Evolutionary conservation across 352 stramenopile species (phyloP).

Genomic region (Phytophthora tentaculata): DNA sequence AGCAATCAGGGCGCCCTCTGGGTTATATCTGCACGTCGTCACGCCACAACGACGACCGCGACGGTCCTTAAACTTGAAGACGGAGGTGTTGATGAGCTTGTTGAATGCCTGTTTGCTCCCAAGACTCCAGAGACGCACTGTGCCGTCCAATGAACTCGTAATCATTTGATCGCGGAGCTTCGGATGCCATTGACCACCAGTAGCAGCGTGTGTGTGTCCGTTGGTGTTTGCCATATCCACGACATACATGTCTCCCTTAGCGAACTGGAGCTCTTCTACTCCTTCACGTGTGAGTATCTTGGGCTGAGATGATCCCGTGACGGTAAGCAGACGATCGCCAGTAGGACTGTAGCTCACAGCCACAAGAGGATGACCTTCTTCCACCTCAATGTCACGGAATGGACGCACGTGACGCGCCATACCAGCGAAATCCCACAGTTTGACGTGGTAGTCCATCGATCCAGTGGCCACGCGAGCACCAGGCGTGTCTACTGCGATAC

Average conservation of each 20-base stretch:
- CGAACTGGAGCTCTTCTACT: slow-evolving; percentile 80
- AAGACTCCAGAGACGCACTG: slow-evolving; percentile 78
- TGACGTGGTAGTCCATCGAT: slow-evolving; percentile 86
- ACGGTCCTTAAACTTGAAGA: slow-evolving; percentile 87
- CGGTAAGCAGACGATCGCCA: slow-evolving; percentile 73
- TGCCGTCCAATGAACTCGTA: slow-evolving; percentile 82
- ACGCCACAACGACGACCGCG: slow-evolving; percentile 74
- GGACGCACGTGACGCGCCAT: slow-evolving; percentile 83
- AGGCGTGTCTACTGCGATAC: slow-evolving; percentile 72
- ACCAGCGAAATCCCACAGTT: slow-evolving; percentile 89
- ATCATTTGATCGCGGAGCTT: slow-evolving; percentile 75
- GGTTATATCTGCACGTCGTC: slow-evolving; percentile 74
- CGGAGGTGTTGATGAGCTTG: slow-evolving; percentile 83
- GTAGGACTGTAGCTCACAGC: slow-evolving; percentile 84
- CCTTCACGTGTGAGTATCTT: slow-evolving; percentile 83
- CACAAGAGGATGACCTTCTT: slow-evolving; percentile 81
- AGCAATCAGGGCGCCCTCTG: slow-evolving; percentile 64
- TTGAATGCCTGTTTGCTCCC: slow-evolving; percentile 72
- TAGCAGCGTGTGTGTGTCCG: slow-evolving; percentile 81
- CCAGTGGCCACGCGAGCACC: slow-evolving; percentile 76
- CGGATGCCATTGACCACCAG: slow-evolving; percentile 76
- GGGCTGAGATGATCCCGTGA: slow-evolving; percentile 74
- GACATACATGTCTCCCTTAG: slow-evolving; percentile 88
- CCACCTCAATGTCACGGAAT: slow-evolving; percentile 82
- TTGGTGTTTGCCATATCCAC: slow-evolving; percentile 88